phyloP scores from a whole-genome alignment of 306 rosid genomes.

The Vachellia pachyceras region DNA sequence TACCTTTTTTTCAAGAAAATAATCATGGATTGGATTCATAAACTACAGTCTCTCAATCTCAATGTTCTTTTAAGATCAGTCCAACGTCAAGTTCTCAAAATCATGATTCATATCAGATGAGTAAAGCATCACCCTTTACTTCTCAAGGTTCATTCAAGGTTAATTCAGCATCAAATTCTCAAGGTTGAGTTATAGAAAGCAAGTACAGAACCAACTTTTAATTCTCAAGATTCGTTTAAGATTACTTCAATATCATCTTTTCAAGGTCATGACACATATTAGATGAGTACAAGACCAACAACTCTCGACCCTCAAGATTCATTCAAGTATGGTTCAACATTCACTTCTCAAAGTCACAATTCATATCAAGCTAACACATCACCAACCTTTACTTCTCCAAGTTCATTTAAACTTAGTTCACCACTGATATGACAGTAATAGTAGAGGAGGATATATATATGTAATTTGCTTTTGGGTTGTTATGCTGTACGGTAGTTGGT shows the following conservation, averaged over 20 bases:
- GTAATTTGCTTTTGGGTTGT: too few relatives aligned
- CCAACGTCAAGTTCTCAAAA: not conserved
- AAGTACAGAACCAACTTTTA: not conserved
- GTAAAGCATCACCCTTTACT: not conserved
- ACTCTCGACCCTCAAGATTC: not conserved
- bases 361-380: not conserved
- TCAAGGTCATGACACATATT: too few relatives aligned
- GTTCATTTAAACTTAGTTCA: not conserved
- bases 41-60: constrained; percentile 1
- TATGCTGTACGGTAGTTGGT: too few relatives aligned
- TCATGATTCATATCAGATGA: not conserved
- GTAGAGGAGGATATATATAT: too few relatives aligned
- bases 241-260: not conserved
- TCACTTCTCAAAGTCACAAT: not conserved
- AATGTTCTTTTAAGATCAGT: not conserved
- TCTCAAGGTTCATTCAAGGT: not conserved
- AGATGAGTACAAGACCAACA: too few relatives aligned
- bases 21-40: not conserved
- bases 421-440: too few relatives aligned
- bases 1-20: not conserved
- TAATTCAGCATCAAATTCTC: not conserved
- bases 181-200: not conserved
- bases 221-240: not conserved
- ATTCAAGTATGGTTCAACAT: not conserved
- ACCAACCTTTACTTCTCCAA: not conserved